Evolutionary conservation across 2,329 filamentous ascomycete genomes (phyloP), one percentile per base, ranked within the genome.

Genomic region (Neonectria magnoliae): DNA sequence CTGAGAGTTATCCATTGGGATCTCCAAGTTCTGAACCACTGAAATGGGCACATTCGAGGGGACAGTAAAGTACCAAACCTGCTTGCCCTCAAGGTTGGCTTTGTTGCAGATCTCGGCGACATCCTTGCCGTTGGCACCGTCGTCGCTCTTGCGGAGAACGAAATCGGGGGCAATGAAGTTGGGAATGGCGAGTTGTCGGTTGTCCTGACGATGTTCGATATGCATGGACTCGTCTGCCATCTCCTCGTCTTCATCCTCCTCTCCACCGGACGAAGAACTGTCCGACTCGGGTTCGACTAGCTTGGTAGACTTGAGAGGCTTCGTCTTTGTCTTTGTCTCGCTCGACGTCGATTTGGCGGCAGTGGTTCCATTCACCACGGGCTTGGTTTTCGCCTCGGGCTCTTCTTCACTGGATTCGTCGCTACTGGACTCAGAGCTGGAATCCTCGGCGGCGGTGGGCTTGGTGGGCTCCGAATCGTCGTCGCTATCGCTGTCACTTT

Each of bases 1-100:
- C 64, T 84, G 80, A 2, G 85, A 83, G 57, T 85, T 83, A 61
- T 88, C 85, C 71, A 88, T 75, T 10, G 84, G 84, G 45, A 93
- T 85, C 41, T 89, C 85, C 65, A 93, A 81, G 68, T 90, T 84
- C 74, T 89, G 86, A 51, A 94, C 80, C 1, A 90, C 83, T 11
- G 87, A 88, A 61, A 94, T 84, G n/a, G 91, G 88, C 3, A 93
- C 81, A 11, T 87, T 88, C 6, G 88, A 86, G 2, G 92, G 92
- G 4, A 90, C 89, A 10, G 90, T 92, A 71, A 94, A 93, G 76
- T 93, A 92, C 92, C 91, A 94, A 64, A 94, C 83, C 76, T 94
- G 89, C 81, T 93, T 93, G 67, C 90, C 90, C 60, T 88, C 81
- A 8, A 90, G 76, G 70, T 87, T 86, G 59, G 85, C 84, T 62